These are phyloP conservation scores for Neofusicoccum parvum DNA, from an alignment of 2,329 filamentous ascomycete genomes.

Conservation along the genomic window DNA sequence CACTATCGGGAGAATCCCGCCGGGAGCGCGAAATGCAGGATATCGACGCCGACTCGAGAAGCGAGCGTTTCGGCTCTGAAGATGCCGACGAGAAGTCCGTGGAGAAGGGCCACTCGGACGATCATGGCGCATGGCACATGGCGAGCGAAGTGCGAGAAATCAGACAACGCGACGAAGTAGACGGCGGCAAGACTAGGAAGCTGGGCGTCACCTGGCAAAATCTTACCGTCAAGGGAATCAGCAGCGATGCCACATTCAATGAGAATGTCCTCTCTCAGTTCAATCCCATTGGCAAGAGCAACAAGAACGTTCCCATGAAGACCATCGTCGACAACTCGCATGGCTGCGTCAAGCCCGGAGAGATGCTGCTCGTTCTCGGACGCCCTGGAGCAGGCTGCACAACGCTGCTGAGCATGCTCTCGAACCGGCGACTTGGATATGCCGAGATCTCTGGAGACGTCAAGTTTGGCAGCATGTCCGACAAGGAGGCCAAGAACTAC, in stretches of 20 bases:
- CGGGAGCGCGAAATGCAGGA: neutral
- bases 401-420: constrained; percentile 75
- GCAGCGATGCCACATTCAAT: constrained; percentile 18
- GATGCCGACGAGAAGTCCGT: constrained; percentile 9
- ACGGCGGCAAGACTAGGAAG: constrained; percentile 7
- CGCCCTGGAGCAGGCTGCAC: constrained; percentile 79
- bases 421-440: constrained; percentile 34
- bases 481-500: constrained; percentile 50
- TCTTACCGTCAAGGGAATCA: constrained; percentile 20
- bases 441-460: constrained; percentile 41
- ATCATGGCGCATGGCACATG: constrained; percentile 11
- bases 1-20: neutral
- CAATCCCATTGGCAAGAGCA: constrained; percentile 7
- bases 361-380: constrained; percentile 68
- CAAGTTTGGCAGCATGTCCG: constrained; percentile 53
- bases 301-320: constrained; percentile 17
- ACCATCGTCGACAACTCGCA: constrained; percentile 23
- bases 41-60: constrained; percentile 13
- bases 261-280: constrained; percentile 23
- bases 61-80: constrained; percentile 13
- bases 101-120: neutral
- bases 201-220: constrained; percentile 20
- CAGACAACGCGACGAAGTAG: constrained; percentile 4
- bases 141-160: neutral
- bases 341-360: constrained; percentile 63